Evolutionary conservation across 495 filamentous ascomycete species (phyloP).

Genomic region (Daldinia loculata): DNA sequence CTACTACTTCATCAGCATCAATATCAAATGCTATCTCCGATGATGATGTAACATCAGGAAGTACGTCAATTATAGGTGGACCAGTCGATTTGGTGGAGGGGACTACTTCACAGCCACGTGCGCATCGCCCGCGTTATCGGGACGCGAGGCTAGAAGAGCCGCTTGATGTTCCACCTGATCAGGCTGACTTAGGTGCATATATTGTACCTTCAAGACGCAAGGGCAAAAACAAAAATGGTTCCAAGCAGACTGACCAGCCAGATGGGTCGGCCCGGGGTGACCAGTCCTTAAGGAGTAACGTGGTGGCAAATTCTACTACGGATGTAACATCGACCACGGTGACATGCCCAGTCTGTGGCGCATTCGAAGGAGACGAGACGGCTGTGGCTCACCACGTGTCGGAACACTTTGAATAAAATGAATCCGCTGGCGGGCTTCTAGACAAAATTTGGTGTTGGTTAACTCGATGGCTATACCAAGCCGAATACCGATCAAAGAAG

Average conservation of each 20-base stretch:
- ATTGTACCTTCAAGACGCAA: conserved; percentile 55
- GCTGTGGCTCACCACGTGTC: conserved; percentile 69
- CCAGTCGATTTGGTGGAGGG: conserved; percentile 3
- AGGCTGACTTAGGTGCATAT: conserved; percentile 54
- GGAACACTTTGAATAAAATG: conserved; percentile 56
- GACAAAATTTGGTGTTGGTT: neutral
- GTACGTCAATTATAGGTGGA: conserved; percentile 23
- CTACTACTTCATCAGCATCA: conserved; percentile 53
- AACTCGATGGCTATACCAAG: neutral
- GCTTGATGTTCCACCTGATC: conserved; percentile 33
- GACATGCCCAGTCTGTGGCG: conserved; percentile 66
- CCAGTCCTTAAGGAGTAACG: conserved; percentile 14
- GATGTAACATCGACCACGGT: conserved; percentile 39
- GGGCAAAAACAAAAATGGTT: conserved; percentile 35
- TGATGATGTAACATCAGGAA: neutral
- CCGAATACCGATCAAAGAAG: neutral
- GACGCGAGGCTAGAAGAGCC: conserved; percentile 38
- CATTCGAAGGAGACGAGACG: conserved; percentile 66
- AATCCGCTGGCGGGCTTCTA: neutral
- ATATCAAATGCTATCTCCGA: conserved; percentile 31
- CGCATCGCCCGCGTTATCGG: conserved; percentile 31
- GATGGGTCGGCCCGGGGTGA: conserved; percentile 19
- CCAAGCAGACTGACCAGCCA: conserved; percentile 27
- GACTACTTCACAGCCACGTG: conserved; percentile 19
- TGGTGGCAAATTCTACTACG: conserved; percentile 1